phyloP scores from a whole-genome alignment of 306 rosid genomes.

The Cotoneaster glaucophyllus region DNA sequence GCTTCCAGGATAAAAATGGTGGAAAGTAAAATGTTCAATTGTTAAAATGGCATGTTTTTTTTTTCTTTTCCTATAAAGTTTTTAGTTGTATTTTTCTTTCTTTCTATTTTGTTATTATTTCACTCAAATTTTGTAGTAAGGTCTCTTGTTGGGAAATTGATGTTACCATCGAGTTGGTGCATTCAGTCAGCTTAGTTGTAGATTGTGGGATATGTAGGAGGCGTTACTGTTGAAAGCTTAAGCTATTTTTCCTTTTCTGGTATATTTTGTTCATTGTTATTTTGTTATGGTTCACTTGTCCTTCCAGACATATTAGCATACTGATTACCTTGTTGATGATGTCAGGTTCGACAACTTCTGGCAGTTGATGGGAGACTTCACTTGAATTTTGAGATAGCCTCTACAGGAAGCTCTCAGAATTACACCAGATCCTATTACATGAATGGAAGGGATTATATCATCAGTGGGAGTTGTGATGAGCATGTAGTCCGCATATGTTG shows the following conservation, averaged over 20 bases:
- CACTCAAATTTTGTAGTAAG: background rate
- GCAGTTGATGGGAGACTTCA: constrained; percentile 80
- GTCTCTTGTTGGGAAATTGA: background rate
- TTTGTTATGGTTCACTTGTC: background rate
- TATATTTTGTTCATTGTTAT: background rate
- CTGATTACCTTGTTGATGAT: constrained; percentile 19
- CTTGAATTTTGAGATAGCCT: constrained; percentile 59
- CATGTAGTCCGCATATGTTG: constrained; percentile 61
- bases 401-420: constrained; percentile 63
- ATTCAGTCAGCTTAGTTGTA: background rate
- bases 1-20: no score
- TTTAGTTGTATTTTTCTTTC: background rate
- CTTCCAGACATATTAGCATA: background rate
- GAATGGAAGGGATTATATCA: constrained; percentile 78
- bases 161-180: background rate
- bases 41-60: background rate
- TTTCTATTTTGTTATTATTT: background rate
- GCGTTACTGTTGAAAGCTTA: background rate
- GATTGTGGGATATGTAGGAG: background rate
- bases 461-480: constrained; percentile 81
- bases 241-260: background rate
- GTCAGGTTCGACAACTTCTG: constrained; percentile 64
- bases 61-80: background rate
- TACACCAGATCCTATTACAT: constrained; percentile 76
- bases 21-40: background rate